Evolutionary conservation across 352 stramenopile genomes (phyloP).

Genomic region (Phytophthora brassicae): DNA sequence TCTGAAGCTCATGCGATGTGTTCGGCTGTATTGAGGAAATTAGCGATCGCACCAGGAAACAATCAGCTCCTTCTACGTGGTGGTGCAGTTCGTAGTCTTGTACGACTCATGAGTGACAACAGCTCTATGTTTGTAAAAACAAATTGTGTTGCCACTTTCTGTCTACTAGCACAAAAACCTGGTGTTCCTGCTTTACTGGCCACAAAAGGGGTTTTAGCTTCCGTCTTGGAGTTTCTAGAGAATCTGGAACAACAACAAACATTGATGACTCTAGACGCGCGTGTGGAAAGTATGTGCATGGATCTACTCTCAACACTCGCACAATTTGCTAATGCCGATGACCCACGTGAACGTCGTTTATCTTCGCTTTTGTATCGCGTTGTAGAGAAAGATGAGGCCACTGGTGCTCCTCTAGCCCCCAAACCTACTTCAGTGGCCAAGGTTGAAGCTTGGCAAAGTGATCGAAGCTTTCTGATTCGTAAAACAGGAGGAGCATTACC

Average conservation of each 20-base stretch:
- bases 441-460: constrained; percentile 45
- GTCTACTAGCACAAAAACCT: constrained; percentile 50
- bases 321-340: constrained; percentile 53
- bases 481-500: constrained; percentile 25
- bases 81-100: constrained; percentile 50
- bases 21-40: constrained; percentile 64
- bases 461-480: constrained; percentile 57
- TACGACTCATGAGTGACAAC: constrained; percentile 43
- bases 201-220: constrained; percentile 56
- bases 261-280: constrained; percentile 16
- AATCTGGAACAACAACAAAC: constrained; percentile 13
- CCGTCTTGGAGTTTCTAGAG: constrained; percentile 58
- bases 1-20: constrained; percentile 41
- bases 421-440: not conserved
- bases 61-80: constrained; percentile 57
- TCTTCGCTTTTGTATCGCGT: constrained; percentile 60
- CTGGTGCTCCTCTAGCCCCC: not conserved
- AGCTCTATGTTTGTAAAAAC: constrained; percentile 49
- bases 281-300: constrained; percentile 65
- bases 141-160: constrained; percentile 75
- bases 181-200: constrained; percentile 48
- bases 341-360: constrained; percentile 53
- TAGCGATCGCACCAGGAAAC: constrained; percentile 73
- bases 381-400: constrained; percentile 54
- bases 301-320: constrained; percentile 66